Percentiles rank a stretch among this genome's conserved stretches.
These are phyloP conservation scores for Leccinellum albellum DNA, from an alignment of 768 basidiomycete species.

Conservation along the genomic window DNA sequence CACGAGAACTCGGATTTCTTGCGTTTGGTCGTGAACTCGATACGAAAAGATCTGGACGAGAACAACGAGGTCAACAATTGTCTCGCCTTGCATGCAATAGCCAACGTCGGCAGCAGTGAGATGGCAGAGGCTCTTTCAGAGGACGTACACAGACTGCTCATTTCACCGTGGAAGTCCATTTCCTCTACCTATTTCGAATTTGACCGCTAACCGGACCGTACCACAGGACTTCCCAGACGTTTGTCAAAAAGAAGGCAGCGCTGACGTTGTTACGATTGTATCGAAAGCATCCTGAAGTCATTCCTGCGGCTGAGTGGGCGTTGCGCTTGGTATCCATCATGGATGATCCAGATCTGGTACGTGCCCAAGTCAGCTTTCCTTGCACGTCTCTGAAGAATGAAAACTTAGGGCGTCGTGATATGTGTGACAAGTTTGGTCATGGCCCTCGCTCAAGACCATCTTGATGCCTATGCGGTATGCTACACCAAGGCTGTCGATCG, in stretches of 20 bases:
- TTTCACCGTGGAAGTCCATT: conserved; percentile 73
- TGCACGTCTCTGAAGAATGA: conserved; percentile 2
- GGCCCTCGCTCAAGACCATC: conserved; percentile 90
- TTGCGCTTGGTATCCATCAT: conserved; percentile 91
- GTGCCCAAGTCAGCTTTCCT: conserved; percentile 9
- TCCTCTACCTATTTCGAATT: background rate
- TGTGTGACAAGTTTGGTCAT: conserved; percentile 92
- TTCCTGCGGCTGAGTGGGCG: conserved; percentile 94
- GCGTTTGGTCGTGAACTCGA: conserved; percentile 95
- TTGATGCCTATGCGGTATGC: conserved; percentile 86
- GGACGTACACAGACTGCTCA: conserved; percentile 91
- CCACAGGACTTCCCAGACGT: conserved; percentile 82
- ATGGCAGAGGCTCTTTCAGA: conserved; percentile 96
- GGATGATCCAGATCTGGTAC: conserved; percentile 86
- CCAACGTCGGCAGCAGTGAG: conserved; percentile 95
- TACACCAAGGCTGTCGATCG: conserved; percentile 95
- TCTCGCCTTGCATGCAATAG: conserved; percentile 94
- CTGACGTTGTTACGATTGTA: conserved; percentile 89
- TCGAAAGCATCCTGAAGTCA: conserved; percentile 92
- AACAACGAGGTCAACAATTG: conserved; percentile 95
- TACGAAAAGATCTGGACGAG: conserved; percentile 93
- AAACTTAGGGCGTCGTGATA: conserved; percentile 80
- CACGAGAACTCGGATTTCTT: conserved; percentile 98
- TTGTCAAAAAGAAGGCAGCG: conserved; percentile 99
- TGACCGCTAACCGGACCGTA: conserved; percentile 12